Conservation (phyloP, 768 basidiomycete species). For the Postia placenta region DNA sequence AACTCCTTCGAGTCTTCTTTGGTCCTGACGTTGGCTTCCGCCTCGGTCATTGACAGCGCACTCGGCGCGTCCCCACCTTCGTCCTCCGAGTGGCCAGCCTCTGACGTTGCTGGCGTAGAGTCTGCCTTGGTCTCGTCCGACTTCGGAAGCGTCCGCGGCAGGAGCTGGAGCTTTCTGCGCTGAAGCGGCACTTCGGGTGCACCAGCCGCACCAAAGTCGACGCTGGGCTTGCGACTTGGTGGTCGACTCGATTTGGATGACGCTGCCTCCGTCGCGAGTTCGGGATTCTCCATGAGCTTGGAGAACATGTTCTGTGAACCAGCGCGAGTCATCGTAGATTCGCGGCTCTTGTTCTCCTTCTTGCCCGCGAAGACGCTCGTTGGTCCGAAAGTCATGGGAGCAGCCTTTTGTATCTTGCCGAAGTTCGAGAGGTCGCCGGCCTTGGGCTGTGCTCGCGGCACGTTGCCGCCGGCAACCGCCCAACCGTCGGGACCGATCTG, state of each 20-base stretch:
- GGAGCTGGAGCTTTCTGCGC: constrained; percentile 67
- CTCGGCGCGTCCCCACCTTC: constrained; percentile 31
- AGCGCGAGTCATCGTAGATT: constrained; percentile 69
- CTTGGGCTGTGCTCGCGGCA: constrained; percentile 57
- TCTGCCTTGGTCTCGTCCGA: constrained; percentile 32
- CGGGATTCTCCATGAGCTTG: constrained; percentile 64
- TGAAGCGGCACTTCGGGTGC: constrained; percentile 43
- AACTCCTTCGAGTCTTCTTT: constrained; percentile 82
- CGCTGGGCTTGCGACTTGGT: constrained; percentile 44
- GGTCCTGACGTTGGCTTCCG: constrained; percentile 68
- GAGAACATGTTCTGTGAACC: constrained; percentile 87
- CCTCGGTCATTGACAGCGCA: constrained; percentile 52
- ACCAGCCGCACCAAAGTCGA: constrained; percentile 41
- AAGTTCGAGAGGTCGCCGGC: constrained; percentile 85
- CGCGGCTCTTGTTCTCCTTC: constrained; percentile 57
- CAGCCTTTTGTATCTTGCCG: constrained; percentile 72
- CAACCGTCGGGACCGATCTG: constrained; percentile 81
- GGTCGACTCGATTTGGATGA: constrained; percentile 44
- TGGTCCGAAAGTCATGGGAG: constrained; percentile 76
- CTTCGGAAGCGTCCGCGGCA: constrained; percentile 71
- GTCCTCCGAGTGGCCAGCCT: constrained; percentile 54
- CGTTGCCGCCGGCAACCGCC: constrained; percentile 49
- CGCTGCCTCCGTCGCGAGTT: constrained; percentile 45
- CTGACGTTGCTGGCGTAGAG: constrained; percentile 36
- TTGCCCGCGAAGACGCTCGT: constrained; percentile 76